phyloP scores from a whole-genome alignment of 768 basidiomycete species.

The Phlebiopsis flavidoalba region DNA sequence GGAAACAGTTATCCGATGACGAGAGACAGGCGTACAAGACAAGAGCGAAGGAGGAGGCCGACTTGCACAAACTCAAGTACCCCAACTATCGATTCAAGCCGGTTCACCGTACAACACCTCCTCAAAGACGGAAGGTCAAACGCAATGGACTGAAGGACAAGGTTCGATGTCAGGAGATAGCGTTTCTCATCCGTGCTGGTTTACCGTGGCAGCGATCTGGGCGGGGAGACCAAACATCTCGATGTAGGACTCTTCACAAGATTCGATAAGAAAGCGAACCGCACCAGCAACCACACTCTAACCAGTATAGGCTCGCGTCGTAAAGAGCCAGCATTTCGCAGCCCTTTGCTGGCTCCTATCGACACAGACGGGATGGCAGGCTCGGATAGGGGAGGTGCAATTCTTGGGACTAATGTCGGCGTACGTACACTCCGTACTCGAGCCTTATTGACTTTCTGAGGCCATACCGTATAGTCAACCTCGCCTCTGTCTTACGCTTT shows the following conservation, averaged over 20 bases:
- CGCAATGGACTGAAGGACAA: slow-evolving; percentile 4
- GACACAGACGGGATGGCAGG: slow-evolving; percentile 49
- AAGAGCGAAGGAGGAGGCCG: slow-evolving; percentile 43
- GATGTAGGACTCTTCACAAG: neutral
- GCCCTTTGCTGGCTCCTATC: neutral
- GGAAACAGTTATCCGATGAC: slow-evolving; percentile 49
- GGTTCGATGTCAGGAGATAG: neutral
- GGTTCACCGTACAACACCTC: slow-evolving; percentile 31
- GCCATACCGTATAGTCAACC: too few species aligned
- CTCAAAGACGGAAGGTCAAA: slow-evolving; percentile 24
- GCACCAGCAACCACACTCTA: too few species aligned
- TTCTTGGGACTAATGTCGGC: slow-evolving; percentile 49
- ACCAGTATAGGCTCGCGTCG: neutral
- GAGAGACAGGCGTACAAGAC: slow-evolving; percentile 43
- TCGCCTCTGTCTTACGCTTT: too few species aligned
- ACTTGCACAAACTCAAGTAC: slow-evolving; percentile 42
- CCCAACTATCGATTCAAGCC: slow-evolving; percentile 64
- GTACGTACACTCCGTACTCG: slow-evolving; percentile 28
- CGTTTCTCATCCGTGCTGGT: neutral
- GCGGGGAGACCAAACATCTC: neutral
- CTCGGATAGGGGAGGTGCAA: slow-evolving; percentile 64
- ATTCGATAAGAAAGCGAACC: neutral
- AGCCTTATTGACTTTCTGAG: too few species aligned
- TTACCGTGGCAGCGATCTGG: neutral
- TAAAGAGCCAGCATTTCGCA: neutral